Evolutionary conservation across 192 early-diverging fungal genomes (phyloP), one percentile per base, ranked within the genome.

Genomic region (Entomortierella beljakovae): DNA sequence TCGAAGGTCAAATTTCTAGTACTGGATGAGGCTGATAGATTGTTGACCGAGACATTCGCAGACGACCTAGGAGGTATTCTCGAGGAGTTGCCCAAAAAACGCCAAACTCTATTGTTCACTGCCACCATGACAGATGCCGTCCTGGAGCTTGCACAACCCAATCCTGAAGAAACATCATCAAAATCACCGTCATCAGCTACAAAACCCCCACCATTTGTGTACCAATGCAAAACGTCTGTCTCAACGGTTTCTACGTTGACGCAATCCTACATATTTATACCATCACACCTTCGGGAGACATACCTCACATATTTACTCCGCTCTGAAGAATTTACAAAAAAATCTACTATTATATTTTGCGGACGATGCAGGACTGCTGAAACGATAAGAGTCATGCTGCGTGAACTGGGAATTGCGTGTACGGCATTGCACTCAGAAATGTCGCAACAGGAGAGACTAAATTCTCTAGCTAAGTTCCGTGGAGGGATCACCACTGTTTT

Each of bases 71-170:
- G 81, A 10, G 81, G 86, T 0, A 96, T 99, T 63, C 85, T 99
- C 55, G 84, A 87, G 26, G 71, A 77, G 3, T 61, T 99, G 13
- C 97, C 98, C 3, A 82, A 88, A 52, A 88, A 92, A 54, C 88
- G 98, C 0, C 97, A 99, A 68, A 98, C 97, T 0, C 81, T 99
- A 25, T 70, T 99, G 59, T 99, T 98, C 77, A 96, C 96, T 11
- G 98, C 98, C 25, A 99, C 98, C 15, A 95, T 98, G 92, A 96
- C 97, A 4, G 86, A 91, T 13, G 91, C 89, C 37, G 98, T 99
- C 42, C 79, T 97, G 61, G 88, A 86, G 18, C 80, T 98, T 4
- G 80, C 82, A 73, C 32, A 82, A 81, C 52, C 82, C 80, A 40
- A 43, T 53, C 10, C 83, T 74, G 58, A 59, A 54, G 56, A 64